phyloP scores from a whole-genome alignment of 129 eudicot species.

The Calendula officinalis region DNA sequence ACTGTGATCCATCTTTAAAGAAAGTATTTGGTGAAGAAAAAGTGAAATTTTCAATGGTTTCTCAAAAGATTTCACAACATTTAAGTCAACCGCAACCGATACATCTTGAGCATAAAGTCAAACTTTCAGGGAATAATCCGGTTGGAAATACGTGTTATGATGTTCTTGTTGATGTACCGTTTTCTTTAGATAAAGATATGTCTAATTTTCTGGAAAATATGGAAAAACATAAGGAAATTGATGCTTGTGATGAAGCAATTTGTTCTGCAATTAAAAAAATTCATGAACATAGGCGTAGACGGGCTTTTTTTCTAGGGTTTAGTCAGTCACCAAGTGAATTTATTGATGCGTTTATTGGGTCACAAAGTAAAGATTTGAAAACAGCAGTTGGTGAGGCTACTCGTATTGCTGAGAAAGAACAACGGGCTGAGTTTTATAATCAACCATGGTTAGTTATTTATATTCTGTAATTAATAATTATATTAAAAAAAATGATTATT shows the following conservation, averaged over 20 bases:
- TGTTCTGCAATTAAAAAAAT: slow-evolving; percentile 76
- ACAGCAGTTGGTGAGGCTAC: slow-evolving; percentile 70
- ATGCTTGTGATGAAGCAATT: slow-evolving; percentile 75
- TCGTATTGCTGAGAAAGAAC: slow-evolving; percentile 67
- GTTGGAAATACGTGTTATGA: slow-evolving; percentile 79
- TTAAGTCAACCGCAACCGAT: slow-evolving; percentile 70
- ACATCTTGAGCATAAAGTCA: slow-evolving; percentile 79
- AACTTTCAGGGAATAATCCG: slow-evolving; percentile 69
- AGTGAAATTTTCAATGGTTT: slow-evolving; percentile 62
- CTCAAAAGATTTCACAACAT: slow-evolving; percentile 63
- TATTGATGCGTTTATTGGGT: slow-evolving; percentile 61
- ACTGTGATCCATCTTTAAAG: slow-evolving; percentile 75
- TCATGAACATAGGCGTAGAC: slow-evolving; percentile 73
- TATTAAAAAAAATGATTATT: no score
- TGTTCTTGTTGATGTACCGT: slow-evolving; percentile 84
- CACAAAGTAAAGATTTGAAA: slow-evolving; percentile 88
- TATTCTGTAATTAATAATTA: not conserved
- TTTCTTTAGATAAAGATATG: slow-evolving; percentile 63
- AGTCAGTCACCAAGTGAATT: slow-evolving; percentile 96
- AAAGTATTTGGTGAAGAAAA: slow-evolving; percentile 87
- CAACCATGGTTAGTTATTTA: slow-evolving; percentile 69
- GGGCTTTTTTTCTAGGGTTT: slow-evolving; percentile 90
- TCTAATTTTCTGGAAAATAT: slow-evolving; percentile 57
- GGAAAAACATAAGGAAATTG: slow-evolving; percentile 73
- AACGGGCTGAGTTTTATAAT: slow-evolving; percentile 63